Conservation (phyloP, 306 rosid species). For the Quercus mongolica region DNA sequence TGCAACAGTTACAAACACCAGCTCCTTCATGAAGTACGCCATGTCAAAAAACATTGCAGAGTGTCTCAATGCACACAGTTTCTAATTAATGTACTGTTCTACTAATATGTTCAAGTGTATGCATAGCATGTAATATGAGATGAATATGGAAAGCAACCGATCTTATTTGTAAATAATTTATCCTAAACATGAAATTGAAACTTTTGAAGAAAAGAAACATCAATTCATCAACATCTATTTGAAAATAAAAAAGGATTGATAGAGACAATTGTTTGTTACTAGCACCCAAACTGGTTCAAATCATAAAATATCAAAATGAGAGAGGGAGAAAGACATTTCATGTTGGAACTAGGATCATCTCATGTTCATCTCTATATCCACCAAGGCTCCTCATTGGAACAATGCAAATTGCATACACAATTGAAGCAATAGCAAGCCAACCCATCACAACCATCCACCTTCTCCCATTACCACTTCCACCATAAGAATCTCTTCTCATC, state of each 20-base stretch:
- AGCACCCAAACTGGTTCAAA: no score
- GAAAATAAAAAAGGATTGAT: neutral
- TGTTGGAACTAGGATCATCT: conserved; percentile 42
- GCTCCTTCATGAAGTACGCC: neutral
- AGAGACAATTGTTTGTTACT: neutral
- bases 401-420: conserved; percentile 29
- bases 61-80: neutral
- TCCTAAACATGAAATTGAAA: neutral
- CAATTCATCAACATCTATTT: neutral
- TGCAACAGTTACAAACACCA: conserved; percentile 25
- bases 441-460: conserved; percentile 15
- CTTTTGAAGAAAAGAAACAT: neutral
- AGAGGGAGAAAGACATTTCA: conserved; percentile 14
- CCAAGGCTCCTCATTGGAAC: conserved; percentile 7
- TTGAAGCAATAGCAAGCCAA: conserved; percentile 23
- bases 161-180: neutral
- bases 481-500: neutral
- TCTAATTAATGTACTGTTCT: neutral
- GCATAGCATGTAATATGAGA: neutral
- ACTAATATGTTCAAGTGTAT: neutral
- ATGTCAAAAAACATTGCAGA: neutral
- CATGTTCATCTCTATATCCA: conserved; percentile 2
- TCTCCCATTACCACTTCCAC: conserved; percentile 1
- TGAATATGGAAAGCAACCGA: neutral
- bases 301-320: no score